These are phyloP conservation scores for Drechslera avenae DNA, from an alignment of 2,329 filamentous ascomycete genomes.

Conservation along the genomic window DNA sequence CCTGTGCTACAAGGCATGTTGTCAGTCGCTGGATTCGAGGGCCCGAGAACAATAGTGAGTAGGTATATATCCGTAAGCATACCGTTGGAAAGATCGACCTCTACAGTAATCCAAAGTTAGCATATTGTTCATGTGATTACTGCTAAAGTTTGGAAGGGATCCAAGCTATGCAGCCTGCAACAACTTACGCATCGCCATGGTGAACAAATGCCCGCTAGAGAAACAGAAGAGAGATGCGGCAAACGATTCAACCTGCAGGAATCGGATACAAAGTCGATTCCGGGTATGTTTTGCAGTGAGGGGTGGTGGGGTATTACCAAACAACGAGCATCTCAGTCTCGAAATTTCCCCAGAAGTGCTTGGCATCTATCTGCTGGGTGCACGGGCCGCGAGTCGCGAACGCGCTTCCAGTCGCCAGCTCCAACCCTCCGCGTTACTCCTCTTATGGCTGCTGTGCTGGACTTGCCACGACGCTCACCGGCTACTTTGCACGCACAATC, in stretches of 20 bases:
- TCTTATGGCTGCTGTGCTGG: background rate
- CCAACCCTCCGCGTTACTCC: slow-evolving; percentile 9
- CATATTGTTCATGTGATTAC: slow-evolving; percentile 11
- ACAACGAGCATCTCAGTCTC: slow-evolving; percentile 25
- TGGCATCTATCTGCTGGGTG: slow-evolving; percentile 18
- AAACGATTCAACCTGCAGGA: slow-evolving; percentile 4
- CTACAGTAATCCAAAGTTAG: slow-evolving; percentile 54
- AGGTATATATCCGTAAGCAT: slow-evolving; percentile 41
- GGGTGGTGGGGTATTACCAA: slow-evolving; percentile 35
- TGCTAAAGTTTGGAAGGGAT: slow-evolving; percentile 9
- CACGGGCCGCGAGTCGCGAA: slow-evolving; percentile 23
- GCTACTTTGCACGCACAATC: slow-evolving; percentile 16
- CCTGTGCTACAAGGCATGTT: slow-evolving; percentile 57
- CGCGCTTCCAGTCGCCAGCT: slow-evolving; percentile 16
- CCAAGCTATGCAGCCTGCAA: slow-evolving; percentile 17
- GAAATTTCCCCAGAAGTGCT: slow-evolving; percentile 36
- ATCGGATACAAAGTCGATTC: slow-evolving; percentile 4
- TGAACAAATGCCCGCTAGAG: slow-evolving; percentile 22
- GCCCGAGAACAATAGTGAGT: slow-evolving; percentile 3
- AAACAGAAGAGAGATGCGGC: slow-evolving; percentile 6
- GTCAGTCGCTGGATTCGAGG: slow-evolving; percentile 27
- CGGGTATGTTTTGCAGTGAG: slow-evolving; percentile 23
- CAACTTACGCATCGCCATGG: slow-evolving; percentile 50
- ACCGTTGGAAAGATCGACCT: slow-evolving; percentile 86
- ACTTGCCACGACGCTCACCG: slow-evolving; percentile 8